Conservation (phyloP, 2,329 filamentous ascomycete species). For the Fusarium palustre region DNA sequence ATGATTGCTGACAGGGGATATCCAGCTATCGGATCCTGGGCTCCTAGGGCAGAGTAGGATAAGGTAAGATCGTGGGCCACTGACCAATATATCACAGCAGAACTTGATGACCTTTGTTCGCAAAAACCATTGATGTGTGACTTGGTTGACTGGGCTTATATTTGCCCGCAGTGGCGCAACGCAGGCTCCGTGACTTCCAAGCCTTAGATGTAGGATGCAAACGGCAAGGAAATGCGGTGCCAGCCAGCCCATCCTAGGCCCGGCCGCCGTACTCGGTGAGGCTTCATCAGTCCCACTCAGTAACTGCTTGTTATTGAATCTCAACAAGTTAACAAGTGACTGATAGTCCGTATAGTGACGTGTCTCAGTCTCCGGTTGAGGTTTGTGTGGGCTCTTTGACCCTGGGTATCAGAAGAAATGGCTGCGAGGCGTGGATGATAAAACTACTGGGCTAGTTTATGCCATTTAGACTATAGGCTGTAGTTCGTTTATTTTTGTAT, state of each 20-base stretch:
- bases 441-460: too few relatives aligned
- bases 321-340: neutral
- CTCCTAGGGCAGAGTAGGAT: neutral
- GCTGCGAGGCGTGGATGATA: too few relatives aligned
- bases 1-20: neutral
- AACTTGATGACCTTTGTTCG: neutral
- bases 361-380: slow-evolving; percentile 6
- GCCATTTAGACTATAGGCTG: too few relatives aligned
- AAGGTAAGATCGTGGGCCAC: neutral
- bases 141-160: neutral
- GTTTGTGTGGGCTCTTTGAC: slow-evolving; percentile 19
- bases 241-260: neutral
- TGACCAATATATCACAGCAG: neutral
- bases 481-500: too few relatives aligned
- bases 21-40: neutral
- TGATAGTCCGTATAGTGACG: slow-evolving; percentile 19
- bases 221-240: neutral
- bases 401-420: too few relatives aligned
- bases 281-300: slow-evolving; percentile 3
- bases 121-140: neutral
- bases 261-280: neutral
- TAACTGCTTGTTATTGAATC: neutral
- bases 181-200: neutral
- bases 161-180: neutral
- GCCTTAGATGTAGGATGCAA: neutral